These are phyloP conservation scores for Bocquillonia castaneifolia DNA, from an alignment of 441 rosid genomes.

Conservation along the genomic window DNA sequence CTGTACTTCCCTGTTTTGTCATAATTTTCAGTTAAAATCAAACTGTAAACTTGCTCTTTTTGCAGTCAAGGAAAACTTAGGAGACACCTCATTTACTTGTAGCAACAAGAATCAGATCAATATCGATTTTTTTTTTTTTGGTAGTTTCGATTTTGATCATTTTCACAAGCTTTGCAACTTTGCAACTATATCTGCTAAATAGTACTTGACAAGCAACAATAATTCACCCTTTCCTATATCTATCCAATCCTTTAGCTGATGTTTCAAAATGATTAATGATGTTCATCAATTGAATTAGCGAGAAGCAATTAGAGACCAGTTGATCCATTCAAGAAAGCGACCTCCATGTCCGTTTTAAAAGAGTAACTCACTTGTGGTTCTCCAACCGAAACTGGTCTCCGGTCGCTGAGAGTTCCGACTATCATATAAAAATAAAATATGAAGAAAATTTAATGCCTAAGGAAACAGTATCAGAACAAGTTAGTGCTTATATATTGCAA, in stretches of 20 bases:
- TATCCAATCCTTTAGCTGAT: background rate
- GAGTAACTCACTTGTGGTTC: conserved; percentile 54
- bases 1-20: conserved; percentile 48
- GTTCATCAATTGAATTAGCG: conserved; percentile 71
- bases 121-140: no score
- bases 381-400: conserved; percentile 32
- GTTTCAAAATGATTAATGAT: background rate
- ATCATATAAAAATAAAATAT: background rate
- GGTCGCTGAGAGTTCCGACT: background rate
- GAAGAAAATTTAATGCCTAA: background rate
- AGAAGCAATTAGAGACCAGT: conserved; percentile 55
- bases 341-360: conserved; percentile 69
- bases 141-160: no score
- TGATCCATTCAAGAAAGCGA: conserved; percentile 83
- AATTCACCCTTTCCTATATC: no score
- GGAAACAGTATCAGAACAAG: background rate
- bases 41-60: background rate
- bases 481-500: background rate
- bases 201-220: background rate
- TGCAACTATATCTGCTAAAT: background rate
- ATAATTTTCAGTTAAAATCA: conserved; percentile 29
- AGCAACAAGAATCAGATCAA: no score
- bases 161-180: no score
- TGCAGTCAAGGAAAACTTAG: background rate
- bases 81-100: no score